These are phyloP conservation scores for Yamadazyma triangularis DNA, from an alignment of 1,139 yeast genomes.

Conservation along the genomic window DNA sequence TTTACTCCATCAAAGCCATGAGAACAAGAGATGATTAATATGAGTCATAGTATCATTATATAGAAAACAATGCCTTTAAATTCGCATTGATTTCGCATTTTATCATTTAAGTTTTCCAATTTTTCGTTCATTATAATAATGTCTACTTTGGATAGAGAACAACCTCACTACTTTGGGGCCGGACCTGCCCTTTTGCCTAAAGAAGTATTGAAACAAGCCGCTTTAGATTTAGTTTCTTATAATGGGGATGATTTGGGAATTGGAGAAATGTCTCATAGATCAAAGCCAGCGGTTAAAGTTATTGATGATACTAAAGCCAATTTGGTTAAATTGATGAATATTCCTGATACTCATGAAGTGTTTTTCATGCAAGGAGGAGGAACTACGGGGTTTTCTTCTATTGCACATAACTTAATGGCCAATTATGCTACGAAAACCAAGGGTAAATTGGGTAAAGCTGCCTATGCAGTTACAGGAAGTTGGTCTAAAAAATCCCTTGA, in stretches of 20 bases:
- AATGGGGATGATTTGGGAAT: slow-evolving; percentile 72
- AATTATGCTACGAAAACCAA: slow-evolving; percentile 57
- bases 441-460: slow-evolving; percentile 74
- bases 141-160: slow-evolving; percentile 50
- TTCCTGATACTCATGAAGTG: slow-evolving; percentile 92
- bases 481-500: slow-evolving; percentile 89
- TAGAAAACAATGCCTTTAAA: too few species aligned
- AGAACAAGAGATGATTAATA: slow-evolving; percentile 9
- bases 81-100: too few species aligned
- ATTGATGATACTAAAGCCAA: slow-evolving; percentile 73
- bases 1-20: slow-evolving; percentile 46
- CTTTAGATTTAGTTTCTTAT: slow-evolving; percentile 71
- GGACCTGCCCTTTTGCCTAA: slow-evolving; percentile 95
- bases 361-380: slow-evolving; percentile 98
- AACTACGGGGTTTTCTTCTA: slow-evolving; percentile 87
- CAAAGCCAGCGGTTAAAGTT: slow-evolving; percentile 72
- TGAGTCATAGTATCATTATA: too few species aligned
- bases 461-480: slow-evolving; percentile 84
- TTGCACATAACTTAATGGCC: slow-evolving; percentile 80
- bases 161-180: slow-evolving; percentile 89
- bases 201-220: slow-evolving; percentile 79
- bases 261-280: slow-evolving; percentile 95
- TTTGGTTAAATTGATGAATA: slow-evolving; percentile 54
- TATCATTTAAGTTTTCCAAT: background rate
- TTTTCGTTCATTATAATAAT: slow-evolving; percentile 2